These are phyloP conservation scores for Sungouiella thailandica DNA, from an alignment of 805 yeast genomes.

Conservation along the genomic window DNA sequence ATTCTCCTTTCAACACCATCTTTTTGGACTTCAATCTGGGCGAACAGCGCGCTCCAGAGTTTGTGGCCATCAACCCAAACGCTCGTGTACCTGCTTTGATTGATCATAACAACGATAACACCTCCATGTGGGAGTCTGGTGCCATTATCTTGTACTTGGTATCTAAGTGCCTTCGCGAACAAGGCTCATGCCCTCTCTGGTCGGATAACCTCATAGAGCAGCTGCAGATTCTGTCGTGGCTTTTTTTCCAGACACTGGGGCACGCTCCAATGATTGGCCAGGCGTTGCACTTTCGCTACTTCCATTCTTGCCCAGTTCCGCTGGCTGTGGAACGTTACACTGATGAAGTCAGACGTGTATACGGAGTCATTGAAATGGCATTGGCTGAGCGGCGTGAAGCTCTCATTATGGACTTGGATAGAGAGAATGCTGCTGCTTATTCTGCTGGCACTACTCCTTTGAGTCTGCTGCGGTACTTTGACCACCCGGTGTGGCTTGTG, in stretches of 20 bases:
- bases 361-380: slow-evolving; percentile 93
- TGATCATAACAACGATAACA: slow-evolving; percentile 77
- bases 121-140: slow-evolving; percentile 92
- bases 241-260: slow-evolving; percentile 92
- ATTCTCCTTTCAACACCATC: slow-evolving; percentile 72
- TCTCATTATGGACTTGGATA: slow-evolving; percentile 80
- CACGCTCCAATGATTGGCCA: slow-evolving; percentile 99
- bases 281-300: slow-evolving; percentile 88
- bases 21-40: slow-evolving; percentile 82
- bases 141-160: slow-evolving; percentile 83
- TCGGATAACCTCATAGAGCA: slow-evolving; percentile 74
- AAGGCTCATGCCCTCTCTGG: slow-evolving; percentile 72
- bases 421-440: slow-evolving; percentile 82
- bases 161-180: slow-evolving; percentile 57
- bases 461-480: slow-evolving; percentile 80
- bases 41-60: slow-evolving; percentile 91
- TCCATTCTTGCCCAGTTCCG: slow-evolving; percentile 80
- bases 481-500: slow-evolving; percentile 92
- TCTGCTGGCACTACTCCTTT: slow-evolving; percentile 85
- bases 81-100: slow-evolving; percentile 93
- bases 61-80: slow-evolving; percentile 90
- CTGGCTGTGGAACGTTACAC: slow-evolving; percentile 87
- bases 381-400: slow-evolving; percentile 90
- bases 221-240: slow-evolving; percentile 81
- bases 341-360: slow-evolving; percentile 88